Evolutionary conservation across 108 stramenopile genomes (phyloP).

Genomic region (Fragilaria crotonensis): DNA sequence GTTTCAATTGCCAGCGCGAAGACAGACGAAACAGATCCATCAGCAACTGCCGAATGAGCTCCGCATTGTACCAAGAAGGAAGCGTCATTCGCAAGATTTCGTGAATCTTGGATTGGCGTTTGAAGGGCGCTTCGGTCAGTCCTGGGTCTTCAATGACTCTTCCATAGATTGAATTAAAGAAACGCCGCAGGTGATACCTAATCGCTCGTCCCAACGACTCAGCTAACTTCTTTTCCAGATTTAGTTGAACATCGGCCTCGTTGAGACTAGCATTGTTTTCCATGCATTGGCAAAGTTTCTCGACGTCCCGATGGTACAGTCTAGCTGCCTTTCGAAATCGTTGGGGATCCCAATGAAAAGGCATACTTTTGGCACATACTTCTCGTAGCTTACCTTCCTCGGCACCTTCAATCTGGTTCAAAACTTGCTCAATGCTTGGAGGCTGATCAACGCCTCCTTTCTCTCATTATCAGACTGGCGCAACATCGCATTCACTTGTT

Average conservation of each 20-base stretch:
- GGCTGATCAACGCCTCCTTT: no score
- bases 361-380: slow-evolving; percentile 6
- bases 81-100: slow-evolving; percentile 9
- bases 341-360: slow-evolving; percentile 2
- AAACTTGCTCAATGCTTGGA: no score
- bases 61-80: slow-evolving; percentile 20
- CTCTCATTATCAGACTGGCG: no score
- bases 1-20: slow-evolving; percentile 31
- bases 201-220: slow-evolving; percentile 43
- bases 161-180: slow-evolving; percentile 20
- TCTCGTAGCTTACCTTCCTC: background rate
- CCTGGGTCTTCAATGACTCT: slow-evolving; percentile 10
- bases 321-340: slow-evolving; percentile 3
- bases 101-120: slow-evolving; percentile 6
- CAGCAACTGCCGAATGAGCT: slow-evolving; percentile 27
- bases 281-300: background rate
- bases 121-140: slow-evolving; percentile 8
- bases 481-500: background rate
- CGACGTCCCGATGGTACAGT: slow-evolving; percentile 2
- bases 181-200: slow-evolving; percentile 34
- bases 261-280: background rate
- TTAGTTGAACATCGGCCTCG: background rate
- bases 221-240: slow-evolving; percentile 8
- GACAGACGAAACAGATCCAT: slow-evolving; percentile 45
- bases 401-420: no score